phyloP scores from a whole-genome alignment of 2,329 filamentous ascomycete species.

The Curvularia eragrostidis region DNA sequence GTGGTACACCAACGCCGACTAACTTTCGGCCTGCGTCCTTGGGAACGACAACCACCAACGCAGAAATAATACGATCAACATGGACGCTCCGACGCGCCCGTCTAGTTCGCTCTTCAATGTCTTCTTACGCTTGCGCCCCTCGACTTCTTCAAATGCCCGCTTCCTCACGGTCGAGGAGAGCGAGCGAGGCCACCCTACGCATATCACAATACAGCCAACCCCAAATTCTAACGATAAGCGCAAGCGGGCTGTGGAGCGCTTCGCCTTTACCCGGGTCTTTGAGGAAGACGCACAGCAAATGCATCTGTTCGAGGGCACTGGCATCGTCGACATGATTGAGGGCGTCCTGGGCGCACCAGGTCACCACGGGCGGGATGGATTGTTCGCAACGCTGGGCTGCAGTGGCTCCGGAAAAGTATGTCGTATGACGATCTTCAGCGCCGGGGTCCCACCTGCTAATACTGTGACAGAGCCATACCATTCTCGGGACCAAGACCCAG shows the following conservation, averaged over 20 bases:
- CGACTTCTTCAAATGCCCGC: slow-evolving; percentile 54
- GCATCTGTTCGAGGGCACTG: slow-evolving; percentile 83
- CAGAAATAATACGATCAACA: slow-evolving; percentile 25
- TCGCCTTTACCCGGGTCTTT: slow-evolving; percentile 92
- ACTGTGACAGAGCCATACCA: slow-evolving; percentile 82
- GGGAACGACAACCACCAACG: slow-evolving; percentile 2
- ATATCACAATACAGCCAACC: slow-evolving; percentile 65
- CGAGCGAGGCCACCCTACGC: slow-evolving; percentile 51
- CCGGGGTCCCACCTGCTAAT: slow-evolving; percentile 10
- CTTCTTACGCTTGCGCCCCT: slow-evolving; percentile 76
- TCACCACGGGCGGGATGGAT: slow-evolving; percentile 82
- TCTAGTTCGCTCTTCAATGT: slow-evolving; percentile 79
- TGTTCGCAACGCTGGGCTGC: slow-evolving; percentile 90
- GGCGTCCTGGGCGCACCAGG: slow-evolving; percentile 77
- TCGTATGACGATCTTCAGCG: slow-evolving; percentile 3
- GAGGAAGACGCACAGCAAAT: slow-evolving; percentile 84
- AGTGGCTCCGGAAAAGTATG: slow-evolving; percentile 93
- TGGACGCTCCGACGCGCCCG: slow-evolving; percentile 47
- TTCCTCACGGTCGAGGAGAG: slow-evolving; percentile 77
- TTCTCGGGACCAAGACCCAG: slow-evolving; percentile 84
- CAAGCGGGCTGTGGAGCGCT: slow-evolving; percentile 88
- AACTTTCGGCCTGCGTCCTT: slow-evolving; percentile 5
- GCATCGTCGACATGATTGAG: slow-evolving; percentile 76
- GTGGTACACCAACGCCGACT: slow-evolving; percentile 16
- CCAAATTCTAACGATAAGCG: slow-evolving; percentile 82